Evolutionary conservation across 2,329 filamentous ascomycete genomes (phyloP).

Genomic region (Epichloe sibirici): DNA sequence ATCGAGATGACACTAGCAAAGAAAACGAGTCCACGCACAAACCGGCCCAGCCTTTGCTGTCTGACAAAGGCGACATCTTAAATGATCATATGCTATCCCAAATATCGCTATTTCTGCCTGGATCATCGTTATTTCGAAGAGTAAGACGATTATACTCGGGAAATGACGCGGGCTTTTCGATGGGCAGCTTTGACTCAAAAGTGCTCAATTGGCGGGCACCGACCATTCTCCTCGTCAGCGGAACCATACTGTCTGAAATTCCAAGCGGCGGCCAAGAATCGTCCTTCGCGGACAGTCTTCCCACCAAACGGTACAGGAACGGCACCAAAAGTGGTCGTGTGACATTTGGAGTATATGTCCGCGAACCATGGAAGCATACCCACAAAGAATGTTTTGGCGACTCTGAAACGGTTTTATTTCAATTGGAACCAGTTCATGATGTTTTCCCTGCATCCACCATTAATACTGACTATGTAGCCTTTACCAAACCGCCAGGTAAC

Average conservation of each 20-base stretch:
- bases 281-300: slow-evolving; percentile 48
- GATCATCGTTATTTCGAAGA: slow-evolving; percentile 50
- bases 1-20: slow-evolving; percentile 17
- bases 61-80: slow-evolving; percentile 47
- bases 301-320: slow-evolving; percentile 46
- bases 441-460: slow-evolving; percentile 53
- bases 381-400: slow-evolving; percentile 58
- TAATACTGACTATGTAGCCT: slow-evolving; percentile 57
- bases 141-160: slow-evolving; percentile 59
- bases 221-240: slow-evolving; percentile 58
- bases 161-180: slow-evolving; percentile 59
- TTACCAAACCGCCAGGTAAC: slow-evolving; percentile 49
- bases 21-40: slow-evolving; percentile 8
- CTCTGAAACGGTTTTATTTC: slow-evolving; percentile 52
- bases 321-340: slow-evolving; percentile 38
- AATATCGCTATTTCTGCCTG: slow-evolving; percentile 60
- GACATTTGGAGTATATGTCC: slow-evolving; percentile 56
- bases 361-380: slow-evolving; percentile 57
- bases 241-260: slow-evolving; percentile 42
- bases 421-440: slow-evolving; percentile 59
- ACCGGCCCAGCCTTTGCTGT: slow-evolving; percentile 35
- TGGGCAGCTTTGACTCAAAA: slow-evolving; percentile 63
- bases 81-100: slow-evolving; percentile 54
- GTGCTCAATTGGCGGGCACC: slow-evolving; percentile 69
- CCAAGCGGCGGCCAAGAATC: slow-evolving; percentile 39